These are phyloP conservation scores for Hirsutella thompsonii DNA, from an alignment of 2,329 filamentous ascomycete genomes.

Conservation along the genomic window DNA sequence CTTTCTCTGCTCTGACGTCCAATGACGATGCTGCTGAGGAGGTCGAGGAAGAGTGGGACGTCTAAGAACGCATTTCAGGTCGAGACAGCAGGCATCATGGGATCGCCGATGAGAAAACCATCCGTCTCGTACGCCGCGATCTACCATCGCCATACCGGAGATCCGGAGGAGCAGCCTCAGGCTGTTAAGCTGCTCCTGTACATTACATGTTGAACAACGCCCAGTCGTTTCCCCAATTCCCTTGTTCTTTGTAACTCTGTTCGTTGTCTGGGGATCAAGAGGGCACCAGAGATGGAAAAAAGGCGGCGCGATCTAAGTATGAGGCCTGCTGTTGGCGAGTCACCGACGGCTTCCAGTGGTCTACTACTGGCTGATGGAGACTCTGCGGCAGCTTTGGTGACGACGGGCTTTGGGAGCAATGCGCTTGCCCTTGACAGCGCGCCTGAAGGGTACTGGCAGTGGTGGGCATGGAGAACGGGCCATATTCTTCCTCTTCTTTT, in stretches of 20 bases:
- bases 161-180: background rate
- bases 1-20: constrained; percentile 35
- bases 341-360: too few species aligned
- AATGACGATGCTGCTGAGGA: constrained; percentile 26
- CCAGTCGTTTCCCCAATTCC: constrained; percentile 6
- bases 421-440: too few species aligned
- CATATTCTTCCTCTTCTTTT: too few species aligned
- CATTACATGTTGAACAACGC: constrained; percentile 1
- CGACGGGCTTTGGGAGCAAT: too few species aligned
- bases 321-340: too few species aligned
- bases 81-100: too few species aligned
- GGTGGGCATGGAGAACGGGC: too few species aligned
- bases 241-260: background rate
- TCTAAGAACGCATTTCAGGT: constrained; percentile 23
- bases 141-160: background rate
- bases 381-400: too few species aligned
- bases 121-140: background rate
- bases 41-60: constrained; percentile 39
- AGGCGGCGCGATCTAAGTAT: background rate
- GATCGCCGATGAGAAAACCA: too few species aligned
- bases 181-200: constrained; percentile 1
- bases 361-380: too few species aligned
- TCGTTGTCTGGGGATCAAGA: background rate
- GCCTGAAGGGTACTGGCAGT: too few species aligned
- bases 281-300: too few species aligned